Percentiles rank a stretch among this genome's conserved stretches.
These are phyloP conservation scores for Globisporangium spiculum DNA, from an alignment of 352 stramenopile species.

Conservation along the genomic window DNA sequence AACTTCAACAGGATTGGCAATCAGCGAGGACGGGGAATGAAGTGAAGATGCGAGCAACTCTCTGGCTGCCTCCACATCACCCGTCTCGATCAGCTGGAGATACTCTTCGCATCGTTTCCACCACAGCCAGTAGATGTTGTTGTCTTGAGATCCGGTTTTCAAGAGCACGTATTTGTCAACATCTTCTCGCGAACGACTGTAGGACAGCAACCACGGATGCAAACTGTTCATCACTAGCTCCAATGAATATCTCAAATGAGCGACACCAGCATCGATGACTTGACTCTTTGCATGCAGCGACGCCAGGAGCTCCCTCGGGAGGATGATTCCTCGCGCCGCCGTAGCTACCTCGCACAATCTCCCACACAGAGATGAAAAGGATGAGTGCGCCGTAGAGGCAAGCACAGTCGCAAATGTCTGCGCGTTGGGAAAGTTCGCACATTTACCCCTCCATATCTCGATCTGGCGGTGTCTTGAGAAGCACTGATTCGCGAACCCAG, in stretches of 20 bases:
- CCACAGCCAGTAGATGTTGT: conserved; percentile 53
- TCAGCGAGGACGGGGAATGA: neutral
- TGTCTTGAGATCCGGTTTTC: conserved; percentile 18
- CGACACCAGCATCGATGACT: conserved; percentile 33
- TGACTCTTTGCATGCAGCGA: conserved; percentile 28
- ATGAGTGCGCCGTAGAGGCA: conserved; percentile 12
- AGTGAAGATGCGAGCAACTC: conserved; percentile 5
- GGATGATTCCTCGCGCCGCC: conserved; percentile 4
- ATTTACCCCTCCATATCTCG: conserved; percentile 32
- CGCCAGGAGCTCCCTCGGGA: conserved; percentile 22
- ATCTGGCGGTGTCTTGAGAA: conserved; percentile 50
- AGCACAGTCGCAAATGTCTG: conserved; percentile 3
- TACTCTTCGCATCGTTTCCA: conserved; percentile 27
- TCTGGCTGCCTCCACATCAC: neutral
- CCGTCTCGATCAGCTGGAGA: conserved; percentile 2
- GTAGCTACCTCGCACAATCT: conserved; percentile 16
- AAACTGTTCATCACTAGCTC: conserved; percentile 28
- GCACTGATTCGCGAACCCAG: conserved; percentile 44
- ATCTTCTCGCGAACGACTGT: conserved; percentile 32
- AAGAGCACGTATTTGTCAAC: conserved; percentile 35
- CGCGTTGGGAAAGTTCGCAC: conserved; percentile 20
- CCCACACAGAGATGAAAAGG: conserved; percentile 23
- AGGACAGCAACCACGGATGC: conserved; percentile 37
- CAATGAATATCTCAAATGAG: conserved; percentile 24
- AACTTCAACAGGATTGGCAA: neutral